Conservation (phyloP, 2,329 filamentous ascomycete genomes). For the Scedosporium apiospermum region DNA sequence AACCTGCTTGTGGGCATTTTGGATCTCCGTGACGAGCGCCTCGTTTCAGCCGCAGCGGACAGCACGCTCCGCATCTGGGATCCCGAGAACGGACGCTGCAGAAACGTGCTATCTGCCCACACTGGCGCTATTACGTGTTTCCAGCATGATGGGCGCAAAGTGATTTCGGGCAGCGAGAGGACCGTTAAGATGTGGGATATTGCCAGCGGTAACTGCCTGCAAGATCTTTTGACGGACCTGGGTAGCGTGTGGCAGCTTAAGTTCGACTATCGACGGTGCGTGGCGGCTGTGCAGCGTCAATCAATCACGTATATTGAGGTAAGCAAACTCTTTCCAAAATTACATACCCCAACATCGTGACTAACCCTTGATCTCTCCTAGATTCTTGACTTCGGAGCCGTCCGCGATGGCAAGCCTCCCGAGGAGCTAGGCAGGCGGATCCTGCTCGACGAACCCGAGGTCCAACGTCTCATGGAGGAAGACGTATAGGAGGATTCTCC, state of each 20-base stretch:
- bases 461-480: constrained; percentile 39
- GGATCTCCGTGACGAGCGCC: constrained; percentile 77
- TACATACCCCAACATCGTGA: background rate
- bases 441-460: constrained; percentile 48
- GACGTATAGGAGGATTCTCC: constrained; percentile 18
- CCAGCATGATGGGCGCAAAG: constrained; percentile 92
- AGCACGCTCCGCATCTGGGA: constrained; percentile 96
- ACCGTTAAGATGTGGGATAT: constrained; percentile 99
- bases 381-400: constrained; percentile 96
- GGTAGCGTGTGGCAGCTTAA: constrained; percentile 99
- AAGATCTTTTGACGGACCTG: constrained; percentile 85
- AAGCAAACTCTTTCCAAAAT: constrained; percentile 22
- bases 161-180: constrained; percentile 91
- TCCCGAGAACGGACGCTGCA: constrained; percentile 83
- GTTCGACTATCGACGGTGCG: constrained; percentile 90
- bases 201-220: constrained; percentile 79
- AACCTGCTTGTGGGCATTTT: constrained; percentile 84
- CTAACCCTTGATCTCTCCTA: background rate
- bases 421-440: constrained; percentile 74
- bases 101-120: constrained; percentile 82
- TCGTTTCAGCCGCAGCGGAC: constrained; percentile 92
- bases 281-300: constrained; percentile 91
- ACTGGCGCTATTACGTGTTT: constrained; percentile 98
- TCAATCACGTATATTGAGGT: constrained; percentile 94
- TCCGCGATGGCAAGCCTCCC: constrained; percentile 73